Conservation (phyloP, 2,329 filamentous ascomycete genomes). For the Rhynchosporium secalis region DNA sequence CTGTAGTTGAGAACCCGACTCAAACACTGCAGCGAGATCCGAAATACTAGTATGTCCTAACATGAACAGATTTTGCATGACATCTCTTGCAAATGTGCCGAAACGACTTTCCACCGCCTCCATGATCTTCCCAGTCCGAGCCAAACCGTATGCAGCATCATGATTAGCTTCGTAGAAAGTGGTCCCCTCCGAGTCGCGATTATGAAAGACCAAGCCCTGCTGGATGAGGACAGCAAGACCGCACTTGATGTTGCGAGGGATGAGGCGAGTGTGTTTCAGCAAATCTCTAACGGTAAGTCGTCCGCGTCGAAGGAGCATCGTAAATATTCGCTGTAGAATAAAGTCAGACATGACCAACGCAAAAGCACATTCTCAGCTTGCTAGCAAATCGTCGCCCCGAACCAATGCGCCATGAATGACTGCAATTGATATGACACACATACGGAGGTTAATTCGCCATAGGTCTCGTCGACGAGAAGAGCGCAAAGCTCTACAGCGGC, state of each 20-base stretch:
- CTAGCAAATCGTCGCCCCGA: conserved; percentile 12
- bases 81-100: conserved; percentile 70
- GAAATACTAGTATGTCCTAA: conserved; percentile 75
- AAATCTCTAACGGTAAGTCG: conserved; percentile 72
- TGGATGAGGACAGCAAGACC: conserved; percentile 84
- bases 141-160: conserved; percentile 75
- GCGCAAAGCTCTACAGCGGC: conserved; percentile 84
- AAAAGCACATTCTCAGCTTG: conserved; percentile 26
- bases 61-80: conserved; percentile 73
- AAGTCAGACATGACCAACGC: conserved; percentile 33
- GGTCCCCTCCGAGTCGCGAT: conserved; percentile 59
- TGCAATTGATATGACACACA: conserved; percentile 41
- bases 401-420: background rate
- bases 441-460: conserved; percentile 91
- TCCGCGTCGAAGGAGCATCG: conserved; percentile 74
- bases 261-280: conserved; percentile 69
- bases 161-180: conserved; percentile 85
- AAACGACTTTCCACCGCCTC: conserved; percentile 72
- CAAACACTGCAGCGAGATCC: conserved; percentile 67
- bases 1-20: conserved; percentile 33
- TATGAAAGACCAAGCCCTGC: conserved; percentile 80
- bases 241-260: conserved; percentile 73
- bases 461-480: conserved; percentile 83
- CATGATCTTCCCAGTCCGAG: conserved; percentile 79
- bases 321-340: conserved; percentile 73